Conservation (phyloP, 2,329 filamentous ascomycete genomes). For the Aspergillus fijiensis region DNA sequence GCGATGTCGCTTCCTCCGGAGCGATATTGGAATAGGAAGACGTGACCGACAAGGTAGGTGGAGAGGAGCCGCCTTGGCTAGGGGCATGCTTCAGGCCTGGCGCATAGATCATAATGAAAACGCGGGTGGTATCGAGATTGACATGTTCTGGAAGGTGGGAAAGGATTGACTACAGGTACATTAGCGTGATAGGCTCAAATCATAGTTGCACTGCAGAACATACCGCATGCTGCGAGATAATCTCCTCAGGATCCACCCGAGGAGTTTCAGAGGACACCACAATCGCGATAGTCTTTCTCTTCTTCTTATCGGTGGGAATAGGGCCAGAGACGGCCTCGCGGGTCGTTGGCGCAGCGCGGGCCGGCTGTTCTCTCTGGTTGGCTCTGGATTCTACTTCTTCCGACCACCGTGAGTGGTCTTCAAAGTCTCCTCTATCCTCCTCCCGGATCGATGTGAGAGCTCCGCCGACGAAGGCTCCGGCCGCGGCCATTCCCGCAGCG, state of each 20-base stretch:
- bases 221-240: constrained; percentile 77
- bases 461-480: constrained; percentile 77
- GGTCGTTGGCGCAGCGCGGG: constrained; percentile 22
- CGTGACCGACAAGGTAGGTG: constrained; percentile 63
- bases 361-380: constrained; percentile 33
- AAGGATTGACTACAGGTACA: constrained; percentile 66
- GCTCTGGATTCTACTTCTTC: constrained; percentile 76
- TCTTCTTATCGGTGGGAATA: constrained; percentile 46
- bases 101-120: constrained; percentile 88
- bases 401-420: constrained; percentile 87
- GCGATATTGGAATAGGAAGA: constrained; percentile 89
- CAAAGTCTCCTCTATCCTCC: constrained; percentile 75
- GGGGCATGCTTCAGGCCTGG: constrained; percentile 69
- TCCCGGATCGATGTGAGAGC: constrained; percentile 81
- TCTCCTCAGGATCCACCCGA: constrained; percentile 56
- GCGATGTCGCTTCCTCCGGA: constrained; percentile 60
- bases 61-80: constrained; percentile 43
- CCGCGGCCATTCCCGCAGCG: constrained; percentile 76
- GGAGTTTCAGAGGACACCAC: constrained; percentile 78
- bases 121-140: constrained; percentile 69
- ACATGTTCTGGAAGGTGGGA: constrained; percentile 80
- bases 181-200: constrained; percentile 11
- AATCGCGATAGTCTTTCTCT: constrained; percentile 78
- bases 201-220: constrained; percentile 36
- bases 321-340: constrained; percentile 36